Percentiles rank a stretch among this genome's conserved stretches.
Conservation (phyloP, 306 rosid genomes). For the Cucurbita moschata region DNA sequence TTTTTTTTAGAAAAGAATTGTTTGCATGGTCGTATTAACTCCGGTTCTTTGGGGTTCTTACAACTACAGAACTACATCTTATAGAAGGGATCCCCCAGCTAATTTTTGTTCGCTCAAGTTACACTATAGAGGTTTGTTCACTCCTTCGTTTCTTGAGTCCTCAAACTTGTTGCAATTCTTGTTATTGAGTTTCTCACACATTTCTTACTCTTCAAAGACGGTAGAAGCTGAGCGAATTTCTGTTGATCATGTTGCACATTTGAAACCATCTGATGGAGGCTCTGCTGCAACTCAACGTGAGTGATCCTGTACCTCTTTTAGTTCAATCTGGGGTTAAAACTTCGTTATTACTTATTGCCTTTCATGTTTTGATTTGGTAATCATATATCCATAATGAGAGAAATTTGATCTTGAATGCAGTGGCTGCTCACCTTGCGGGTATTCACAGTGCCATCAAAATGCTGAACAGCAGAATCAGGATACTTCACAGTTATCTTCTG, state of each 20-base stretch:
- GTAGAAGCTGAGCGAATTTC: constrained; percentile 97
- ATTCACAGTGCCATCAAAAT: constrained; percentile 94
- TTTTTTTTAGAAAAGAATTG: not conserved
- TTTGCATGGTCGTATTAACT: constrained; percentile 1
- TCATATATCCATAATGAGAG: not conserved
- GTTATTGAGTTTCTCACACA: not conserved
- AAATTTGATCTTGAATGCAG: constrained; percentile 22
- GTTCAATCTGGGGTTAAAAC: constrained; percentile 8
- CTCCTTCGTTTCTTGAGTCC: not conserved
- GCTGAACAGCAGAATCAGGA: constrained; percentile 88
- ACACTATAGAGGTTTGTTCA: constrained; percentile 68
- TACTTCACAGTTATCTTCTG: constrained; percentile 73
- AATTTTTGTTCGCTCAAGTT: constrained; percentile 76
- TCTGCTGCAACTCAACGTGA: constrained; percentile 92
- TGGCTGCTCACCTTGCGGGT: constrained; percentile 97
- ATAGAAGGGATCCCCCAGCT: constrained; percentile 91
- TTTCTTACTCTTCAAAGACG: constrained; percentile 32
- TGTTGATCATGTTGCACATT: constrained; percentile 96
- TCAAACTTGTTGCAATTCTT: not conserved
- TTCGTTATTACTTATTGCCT: not conserved
- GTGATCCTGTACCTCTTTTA: constrained; percentile 10
- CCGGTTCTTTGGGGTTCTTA: constrained; percentile 2
- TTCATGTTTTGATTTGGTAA: not conserved
- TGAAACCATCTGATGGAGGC: constrained; percentile 96
- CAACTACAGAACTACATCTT: constrained; percentile 75